phyloP scores from a whole-genome alignment of 1,284 basidiomycete species.

The Moesziomyces sp. region DNA sequence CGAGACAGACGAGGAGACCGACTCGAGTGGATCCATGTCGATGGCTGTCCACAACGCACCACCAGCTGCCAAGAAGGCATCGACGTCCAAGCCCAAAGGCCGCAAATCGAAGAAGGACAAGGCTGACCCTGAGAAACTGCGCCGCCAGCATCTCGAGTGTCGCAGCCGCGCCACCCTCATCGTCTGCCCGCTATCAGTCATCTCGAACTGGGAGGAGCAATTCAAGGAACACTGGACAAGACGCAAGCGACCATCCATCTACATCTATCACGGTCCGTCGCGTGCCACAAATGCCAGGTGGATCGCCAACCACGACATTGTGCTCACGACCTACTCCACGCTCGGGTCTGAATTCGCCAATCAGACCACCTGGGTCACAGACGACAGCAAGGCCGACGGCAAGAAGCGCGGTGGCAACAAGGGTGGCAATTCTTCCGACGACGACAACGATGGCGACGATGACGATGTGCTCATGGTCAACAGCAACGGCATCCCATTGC shows the following conservation, averaged over 20 bases:
- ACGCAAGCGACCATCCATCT: slow-evolving; percentile 72
- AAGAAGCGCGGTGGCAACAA: slow-evolving; percentile 28
- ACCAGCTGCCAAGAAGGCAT: slow-evolving; percentile 12
- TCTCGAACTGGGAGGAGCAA: slow-evolving; percentile 99
- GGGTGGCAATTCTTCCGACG: slow-evolving; percentile 15
- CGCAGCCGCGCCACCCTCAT: slow-evolving; percentile 91
- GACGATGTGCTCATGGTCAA: slow-evolving; percentile 65
- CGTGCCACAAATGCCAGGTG: slow-evolving; percentile 85
- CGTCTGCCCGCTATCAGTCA: slow-evolving; percentile 93
- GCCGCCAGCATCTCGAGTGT: slow-evolving; percentile 55
- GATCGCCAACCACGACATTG: slow-evolving; percentile 92
- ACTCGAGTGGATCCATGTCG: slow-evolving; percentile 16
- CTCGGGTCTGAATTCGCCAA: slow-evolving; percentile 94
- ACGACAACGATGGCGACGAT: slow-evolving; percentile 13
- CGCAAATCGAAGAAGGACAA: slow-evolving; percentile 71
- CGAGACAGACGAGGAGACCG: slow-evolving; percentile 15
- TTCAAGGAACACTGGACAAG: slow-evolving; percentile 81
- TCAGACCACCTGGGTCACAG: slow-evolving; percentile 71
- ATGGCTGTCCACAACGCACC: slow-evolving; percentile 41
- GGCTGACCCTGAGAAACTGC: slow-evolving; percentile 68
- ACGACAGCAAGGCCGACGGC: slow-evolving; percentile 18
- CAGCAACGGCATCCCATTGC: slow-evolving; percentile 74
- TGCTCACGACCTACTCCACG: slow-evolving; percentile 96
- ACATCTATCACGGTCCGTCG: slow-evolving; percentile 93
- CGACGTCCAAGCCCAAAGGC: slow-evolving; percentile 73